These are phyloP conservation scores for Backusella liffmaniae DNA, from an alignment of 192 early-diverging fungal genomes.

Conservation along the genomic window DNA sequence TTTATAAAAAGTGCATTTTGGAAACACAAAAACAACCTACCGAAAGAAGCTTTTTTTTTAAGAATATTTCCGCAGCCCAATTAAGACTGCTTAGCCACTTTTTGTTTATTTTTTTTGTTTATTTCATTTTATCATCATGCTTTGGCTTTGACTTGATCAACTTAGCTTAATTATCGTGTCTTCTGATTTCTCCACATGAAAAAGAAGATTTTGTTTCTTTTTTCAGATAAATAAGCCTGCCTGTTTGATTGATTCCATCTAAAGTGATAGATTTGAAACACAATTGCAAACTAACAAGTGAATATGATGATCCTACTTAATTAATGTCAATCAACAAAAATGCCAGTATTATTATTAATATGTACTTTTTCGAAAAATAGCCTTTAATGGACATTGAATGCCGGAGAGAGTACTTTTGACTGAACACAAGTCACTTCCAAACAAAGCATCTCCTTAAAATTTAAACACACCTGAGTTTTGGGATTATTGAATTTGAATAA, in stretches of 20 bases:
- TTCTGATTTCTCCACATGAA: background rate
- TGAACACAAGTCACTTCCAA: background rate
- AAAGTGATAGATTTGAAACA: background rate
- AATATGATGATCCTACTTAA: background rate
- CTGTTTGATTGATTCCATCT: background rate
- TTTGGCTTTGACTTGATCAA: slow-evolving; percentile 4
- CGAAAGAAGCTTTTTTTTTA: slow-evolving; percentile 7
- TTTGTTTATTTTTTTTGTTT: background rate
- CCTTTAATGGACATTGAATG: background rate
- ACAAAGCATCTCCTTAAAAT: background rate
- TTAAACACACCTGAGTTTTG: background rate
- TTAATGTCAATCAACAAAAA: background rate
- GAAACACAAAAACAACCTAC: slow-evolving; percentile 4
- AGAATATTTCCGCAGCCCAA: background rate
- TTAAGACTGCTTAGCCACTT: background rate
- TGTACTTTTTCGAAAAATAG: background rate
- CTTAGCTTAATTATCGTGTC: background rate
- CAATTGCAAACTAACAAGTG: background rate
- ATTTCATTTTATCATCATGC: background rate
- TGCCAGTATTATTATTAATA: background rate
- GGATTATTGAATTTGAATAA: background rate
- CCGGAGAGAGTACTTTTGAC: background rate
- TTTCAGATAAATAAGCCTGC: background rate
- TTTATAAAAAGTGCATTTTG: background rate
- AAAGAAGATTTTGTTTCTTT: background rate